Evolutionary conservation across 2,329 filamentous ascomycete species (phyloP).

Genomic region (Aspergillus cejpii): DNA sequence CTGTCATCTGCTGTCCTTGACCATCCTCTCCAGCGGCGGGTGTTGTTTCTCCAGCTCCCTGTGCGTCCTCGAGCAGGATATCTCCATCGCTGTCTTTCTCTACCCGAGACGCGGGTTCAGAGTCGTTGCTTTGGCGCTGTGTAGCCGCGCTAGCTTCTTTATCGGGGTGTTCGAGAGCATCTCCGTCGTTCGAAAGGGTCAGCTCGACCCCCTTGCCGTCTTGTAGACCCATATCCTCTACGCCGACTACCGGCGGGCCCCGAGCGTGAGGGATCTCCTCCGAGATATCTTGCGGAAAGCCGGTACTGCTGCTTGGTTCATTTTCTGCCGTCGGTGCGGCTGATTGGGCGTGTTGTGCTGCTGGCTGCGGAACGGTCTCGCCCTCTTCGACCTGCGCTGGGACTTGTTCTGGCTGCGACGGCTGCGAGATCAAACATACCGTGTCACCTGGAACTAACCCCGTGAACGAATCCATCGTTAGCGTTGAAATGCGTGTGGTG

Average conservation of each 20-base stretch:
- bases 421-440: not conserved
- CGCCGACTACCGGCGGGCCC: slow-evolving; percentile 76
- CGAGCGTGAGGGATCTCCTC: slow-evolving; percentile 68
- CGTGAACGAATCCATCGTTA: not conserved
- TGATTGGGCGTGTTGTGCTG: not conserved
- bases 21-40: slow-evolving; percentile 6
- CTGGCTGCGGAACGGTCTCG: not conserved
- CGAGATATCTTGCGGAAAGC: slow-evolving; percentile 43
- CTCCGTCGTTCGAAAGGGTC: slow-evolving; percentile 24
- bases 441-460: not conserved
- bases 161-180: slow-evolving; percentile 3
- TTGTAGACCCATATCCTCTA: slow-evolving; percentile 79
- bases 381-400: slow-evolving; percentile 5
- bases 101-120: not conserved
- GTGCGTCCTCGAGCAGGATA: slow-evolving; percentile 34
- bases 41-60: slow-evolving; percentile 12
- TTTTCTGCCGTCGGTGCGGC: slow-evolving; percentile 13
- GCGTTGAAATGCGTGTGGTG: not conserved
- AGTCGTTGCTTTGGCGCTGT: not conserved
- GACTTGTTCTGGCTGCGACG: not conserved
- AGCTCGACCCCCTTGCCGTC: slow-evolving; percentile 44
- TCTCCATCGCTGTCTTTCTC: slow-evolving; percentile 28
- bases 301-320: slow-evolving; percentile 15
- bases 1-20: not conserved
- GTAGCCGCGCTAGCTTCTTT: slow-evolving; percentile 3